These are phyloP conservation scores for Pholiota adiposa DNA, from an alignment of 1,284 basidiomycete genomes.

Conservation along the genomic window DNA sequence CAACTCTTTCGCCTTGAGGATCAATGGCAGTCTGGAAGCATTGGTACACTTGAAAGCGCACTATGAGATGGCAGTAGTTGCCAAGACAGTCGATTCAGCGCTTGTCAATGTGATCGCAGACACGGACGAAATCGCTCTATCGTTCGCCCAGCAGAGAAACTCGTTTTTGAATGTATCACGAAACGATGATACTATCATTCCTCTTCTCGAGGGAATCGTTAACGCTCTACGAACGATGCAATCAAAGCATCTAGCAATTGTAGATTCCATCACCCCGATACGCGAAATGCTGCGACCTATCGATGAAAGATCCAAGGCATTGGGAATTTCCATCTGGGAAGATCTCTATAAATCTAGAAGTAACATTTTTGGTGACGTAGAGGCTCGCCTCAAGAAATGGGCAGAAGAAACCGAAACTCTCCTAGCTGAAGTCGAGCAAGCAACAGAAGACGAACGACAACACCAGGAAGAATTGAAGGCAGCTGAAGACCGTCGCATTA, in stretches of 20 bases:
- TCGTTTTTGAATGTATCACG: conserved; percentile 17
- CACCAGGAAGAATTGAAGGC: conserved; percentile 32
- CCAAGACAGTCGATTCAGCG: conserved; percentile 54
- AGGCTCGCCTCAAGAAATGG: conserved; percentile 53
- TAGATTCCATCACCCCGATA: conserved; percentile 53
- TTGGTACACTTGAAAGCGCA: conserved; percentile 52
- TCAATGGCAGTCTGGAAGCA: conserved; percentile 58
- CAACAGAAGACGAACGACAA: conserved; percentile 38
- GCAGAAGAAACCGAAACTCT: conserved; percentile 46
- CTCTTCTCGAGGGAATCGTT: conserved; percentile 15
- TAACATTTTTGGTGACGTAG: conserved; percentile 51
- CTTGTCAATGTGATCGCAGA: conserved; percentile 40
- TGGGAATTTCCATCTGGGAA: conserved; percentile 46
- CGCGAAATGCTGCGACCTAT: conserved; percentile 57
- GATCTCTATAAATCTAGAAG: conserved; percentile 50
- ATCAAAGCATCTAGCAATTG: conserved; percentile 39
- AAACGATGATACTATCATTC: conserved; percentile 10
- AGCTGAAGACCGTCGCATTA: conserved; percentile 31
- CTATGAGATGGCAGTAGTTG: conserved; percentile 55
- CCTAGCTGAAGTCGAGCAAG: conserved; percentile 38
- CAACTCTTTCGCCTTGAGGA: conserved; percentile 67
- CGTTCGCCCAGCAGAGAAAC: conserved; percentile 33
- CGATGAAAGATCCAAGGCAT: conserved; percentile 44
- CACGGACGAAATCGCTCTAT: conserved; percentile 43
- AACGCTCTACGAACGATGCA: conserved; percentile 13